Conservation (phyloP, 768 basidiomycete genomes). For the Amanita rubescens region DNA sequence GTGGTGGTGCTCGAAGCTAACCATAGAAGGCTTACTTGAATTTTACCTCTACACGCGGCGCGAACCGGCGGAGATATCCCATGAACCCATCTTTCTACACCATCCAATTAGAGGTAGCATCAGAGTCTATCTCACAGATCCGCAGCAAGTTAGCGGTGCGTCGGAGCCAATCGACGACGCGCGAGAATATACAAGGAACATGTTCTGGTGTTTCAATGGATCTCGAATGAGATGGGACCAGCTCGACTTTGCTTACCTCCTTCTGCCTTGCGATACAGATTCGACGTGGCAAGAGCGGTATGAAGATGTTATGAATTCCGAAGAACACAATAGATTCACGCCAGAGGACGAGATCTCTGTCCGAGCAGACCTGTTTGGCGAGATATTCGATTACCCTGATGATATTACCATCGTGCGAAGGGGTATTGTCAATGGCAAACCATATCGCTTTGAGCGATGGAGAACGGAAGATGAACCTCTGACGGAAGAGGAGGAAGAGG, state of each 20-base stretch:
- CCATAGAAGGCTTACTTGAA: constrained; percentile 40
- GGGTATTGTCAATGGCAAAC: constrained; percentile 34
- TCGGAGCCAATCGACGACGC: constrained; percentile 32
- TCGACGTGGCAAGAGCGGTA: constrained; percentile 46
- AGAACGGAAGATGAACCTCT: constrained; percentile 34
- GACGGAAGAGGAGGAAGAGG: constrained; percentile 39
- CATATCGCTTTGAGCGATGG: constrained; percentile 54
- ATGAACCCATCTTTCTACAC: constrained; percentile 40
- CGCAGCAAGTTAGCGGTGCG: constrained; percentile 10
- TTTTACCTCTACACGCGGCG: constrained; percentile 42
- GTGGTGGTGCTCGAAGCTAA: constrained; percentile 50
- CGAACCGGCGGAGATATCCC: constrained; percentile 27
- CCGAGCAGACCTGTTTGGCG: constrained; percentile 39
- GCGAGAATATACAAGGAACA: constrained; percentile 42
- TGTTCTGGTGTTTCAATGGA: constrained; percentile 56
- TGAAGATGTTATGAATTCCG: constrained; percentile 32
- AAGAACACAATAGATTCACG: background rate
- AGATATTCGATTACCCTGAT: constrained; percentile 35
- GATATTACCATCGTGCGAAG: constrained; percentile 50
- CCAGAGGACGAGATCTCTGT: constrained; percentile 20
- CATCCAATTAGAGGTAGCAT: constrained; percentile 29
- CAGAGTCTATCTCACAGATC: constrained; percentile 21
- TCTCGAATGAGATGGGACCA: constrained; percentile 56
- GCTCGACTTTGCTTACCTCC: constrained; percentile 56
- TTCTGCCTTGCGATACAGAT: constrained; percentile 37